Base-by-base conservation (phyloP, 345 rosid species). In the Brassica carinata region DNA sequence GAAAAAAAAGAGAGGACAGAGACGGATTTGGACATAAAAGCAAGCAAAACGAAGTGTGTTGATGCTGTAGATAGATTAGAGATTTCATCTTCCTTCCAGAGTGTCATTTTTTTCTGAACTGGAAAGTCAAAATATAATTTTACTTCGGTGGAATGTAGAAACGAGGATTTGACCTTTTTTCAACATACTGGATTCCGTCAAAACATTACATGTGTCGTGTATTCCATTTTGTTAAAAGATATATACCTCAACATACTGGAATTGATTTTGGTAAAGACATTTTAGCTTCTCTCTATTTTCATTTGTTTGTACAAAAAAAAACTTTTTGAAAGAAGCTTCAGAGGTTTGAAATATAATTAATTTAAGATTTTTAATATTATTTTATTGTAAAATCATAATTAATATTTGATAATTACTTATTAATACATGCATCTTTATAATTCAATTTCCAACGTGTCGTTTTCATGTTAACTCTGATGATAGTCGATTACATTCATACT, bases 21-120 rank as follows among this genome's bases (percentile, higher is more conserved):
- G 83, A 80, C 79, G 64, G 75, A 80, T 75, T 75, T 75, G 73
- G 83, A 70, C 76, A 36, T 13, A 64, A 55, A 64, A 55, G 33
- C 59, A 64, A 2, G 57, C 36, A 53, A 75, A 27, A 43, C 58
- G 15, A 51, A 13, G 17, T 51, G 13, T 33, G 75, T 78, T 65
- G 67, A 27, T 15, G 62, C 72, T 72, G 62, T 72, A 65, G 73
- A 72, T 57, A 40, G 53, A 45, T 61, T 57, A 48, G 58, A 51
- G 69, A 67, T 58, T 66, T 72, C 13, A 8, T 57, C 26, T 53
- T 53, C 2, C 19, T 55, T 55, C 2, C 15, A 26, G 66, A 14
- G 13, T 17, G 61, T 40, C 33, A 11, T 26, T 26, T 10, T 26
- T 61, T 19, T 58, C 30, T 59, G 27, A 18, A 19, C 11, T 58